phyloP scores from a whole-genome alignment of 108 stramenopile genomes.

The Bacterosira constricta region DNA sequence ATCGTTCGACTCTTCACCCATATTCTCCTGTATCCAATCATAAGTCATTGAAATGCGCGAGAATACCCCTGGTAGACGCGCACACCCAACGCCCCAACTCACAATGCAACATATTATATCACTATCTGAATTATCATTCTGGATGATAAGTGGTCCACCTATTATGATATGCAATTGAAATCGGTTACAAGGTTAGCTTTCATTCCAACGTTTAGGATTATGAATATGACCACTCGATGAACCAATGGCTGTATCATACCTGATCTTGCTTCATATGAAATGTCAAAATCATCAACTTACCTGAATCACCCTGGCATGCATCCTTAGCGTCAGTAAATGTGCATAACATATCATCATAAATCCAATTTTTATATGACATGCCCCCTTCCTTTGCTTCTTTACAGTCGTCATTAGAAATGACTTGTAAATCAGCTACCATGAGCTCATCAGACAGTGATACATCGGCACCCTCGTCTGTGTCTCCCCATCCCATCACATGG shows the following conservation, averaged over 20 bases:
- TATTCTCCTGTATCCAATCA: neutral
- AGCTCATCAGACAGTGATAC: neutral
- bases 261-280: too few relatives aligned
- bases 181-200: too few relatives aligned
- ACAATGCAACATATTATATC: conserved; percentile 36
- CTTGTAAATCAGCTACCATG: conserved; percentile 14
- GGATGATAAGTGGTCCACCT: conserved; percentile 27
- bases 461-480: neutral
- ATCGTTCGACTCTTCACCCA: neutral
- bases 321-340: neutral
- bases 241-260: too few relatives aligned
- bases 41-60: conserved; percentile 5
- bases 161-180: too few relatives aligned
- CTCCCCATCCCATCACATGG: conserved; percentile 25
- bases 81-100: conserved; percentile 34
- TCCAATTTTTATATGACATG: conserved; percentile 3
- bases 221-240: too few relatives aligned
- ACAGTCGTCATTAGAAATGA: conserved; percentile 20
- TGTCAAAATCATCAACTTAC: too few relatives aligned
- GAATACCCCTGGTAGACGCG: conserved; percentile 2
- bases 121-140: conserved; percentile 3
- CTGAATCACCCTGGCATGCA: conserved; percentile 34
- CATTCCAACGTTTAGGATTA: too few relatives aligned
- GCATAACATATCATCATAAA: conserved; percentile 27
- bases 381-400: neutral